Base-by-base conservation (phyloP, 208 protist genomes). In the Crithidia fasciculata region DNA sequence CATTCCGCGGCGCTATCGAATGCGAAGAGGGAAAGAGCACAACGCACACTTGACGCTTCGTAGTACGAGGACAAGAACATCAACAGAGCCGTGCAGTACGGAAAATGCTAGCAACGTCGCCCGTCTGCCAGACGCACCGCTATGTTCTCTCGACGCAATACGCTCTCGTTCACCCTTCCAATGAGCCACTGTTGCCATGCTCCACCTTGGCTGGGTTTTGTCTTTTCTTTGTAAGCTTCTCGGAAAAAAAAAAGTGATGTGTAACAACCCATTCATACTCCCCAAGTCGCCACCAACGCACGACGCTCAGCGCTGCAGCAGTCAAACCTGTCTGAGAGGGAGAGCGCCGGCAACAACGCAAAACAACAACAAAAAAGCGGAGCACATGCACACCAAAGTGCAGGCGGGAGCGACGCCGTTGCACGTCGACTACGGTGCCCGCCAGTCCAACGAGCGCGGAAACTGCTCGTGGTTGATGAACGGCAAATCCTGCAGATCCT, bases 401-500 rank as follows among this genome's bases (percentile, higher is more conserved):
- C 28, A 61, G 5, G 4, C 19, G 54, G 6, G 54, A 8, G 7
- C 54, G n/a, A 28, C 8, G 28, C 16, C 19, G 7, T 6, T 7
- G 39, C 5, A 39, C 28, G 7, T 12, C 15, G 13, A 61, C 28
- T 86, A 97, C 10, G 93, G 93, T n/a, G 93, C 93, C 0, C 68
- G 86, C 93, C 93, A 95, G 16, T 97, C 89, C 19, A 97, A 47
- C 39, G 90, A 95, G 19, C 89, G 88, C 4, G 91, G 84, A 74
- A 97, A 95, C 81, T 95, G 93, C 69, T 97, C 93, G 78, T 95
- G 90, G 53, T 97, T 97, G 55, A 95, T 69, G 66, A 94, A 94
- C 0, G 93, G 93, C 2, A 95, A 74, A 62, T 97, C 93, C 74
- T 95, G 90, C 39, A 95, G 41, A 55, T 95, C 85, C 79, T 94